Conservation (phyloP, 192 early-diverging fungal genomes). For the Linderina pennispora region DNA sequence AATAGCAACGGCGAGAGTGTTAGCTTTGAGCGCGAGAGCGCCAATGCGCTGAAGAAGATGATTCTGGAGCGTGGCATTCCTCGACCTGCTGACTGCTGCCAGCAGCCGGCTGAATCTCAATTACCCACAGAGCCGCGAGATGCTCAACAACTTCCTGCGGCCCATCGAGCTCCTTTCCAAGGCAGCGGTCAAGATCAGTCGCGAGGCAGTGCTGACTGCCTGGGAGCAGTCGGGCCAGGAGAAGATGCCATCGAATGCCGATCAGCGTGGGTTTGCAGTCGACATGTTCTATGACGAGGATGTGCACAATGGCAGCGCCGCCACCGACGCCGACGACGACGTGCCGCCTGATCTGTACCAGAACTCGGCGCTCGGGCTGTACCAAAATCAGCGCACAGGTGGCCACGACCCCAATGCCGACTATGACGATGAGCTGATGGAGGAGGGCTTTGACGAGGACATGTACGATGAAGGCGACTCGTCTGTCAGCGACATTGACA, state of each 20-base stretch:
- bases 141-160: conserved; percentile 73
- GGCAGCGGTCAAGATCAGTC: conserved; percentile 79
- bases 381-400: conserved; percentile 45
- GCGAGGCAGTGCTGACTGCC: conserved; percentile 48
- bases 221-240: conserved; percentile 45
- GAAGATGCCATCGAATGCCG: conserved; percentile 36
- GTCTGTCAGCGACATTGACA: conserved; percentile 60
- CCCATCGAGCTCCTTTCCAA: conserved; percentile 89
- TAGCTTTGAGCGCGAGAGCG: conserved; percentile 10
- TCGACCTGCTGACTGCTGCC: conserved; percentile 69
- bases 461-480: conserved; percentile 54
- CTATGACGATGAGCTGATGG: conserved; percentile 33
- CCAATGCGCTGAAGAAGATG: conserved; percentile 44
- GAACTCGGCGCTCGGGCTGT: conserved; percentile 46
- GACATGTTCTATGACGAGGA: conserved; percentile 37
- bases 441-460: conserved; percentile 46
- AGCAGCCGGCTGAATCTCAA: conserved; percentile 85
- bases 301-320: conserved; percentile 16
- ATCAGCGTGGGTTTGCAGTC: conserved; percentile 27
- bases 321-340: conserved; percentile 27
- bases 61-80: conserved; percentile 90
- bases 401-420: conserved; percentile 13
- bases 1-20: conserved; percentile 1
- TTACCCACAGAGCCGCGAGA: conserved; percentile 72
- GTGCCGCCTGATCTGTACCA: conserved; percentile 49